Base-by-base conservation (phyloP, 2,329 filamentous ascomycete genomes). In the Hansfordia pulvinata region DNA sequence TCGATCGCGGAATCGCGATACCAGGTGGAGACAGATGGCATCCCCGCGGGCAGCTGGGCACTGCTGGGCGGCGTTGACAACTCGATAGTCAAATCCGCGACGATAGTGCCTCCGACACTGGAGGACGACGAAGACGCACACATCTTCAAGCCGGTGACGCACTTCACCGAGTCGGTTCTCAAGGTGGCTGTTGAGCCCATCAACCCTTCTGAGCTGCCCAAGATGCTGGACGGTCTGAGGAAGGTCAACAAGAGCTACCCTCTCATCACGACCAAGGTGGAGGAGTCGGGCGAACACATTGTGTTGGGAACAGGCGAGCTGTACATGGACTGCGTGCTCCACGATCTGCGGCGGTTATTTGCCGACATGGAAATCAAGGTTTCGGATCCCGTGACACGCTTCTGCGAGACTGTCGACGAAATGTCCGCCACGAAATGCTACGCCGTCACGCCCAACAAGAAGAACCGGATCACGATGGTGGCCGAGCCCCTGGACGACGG, bases 291-390 rank as follows among this genome's bases (percentile, higher is more conserved):
- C 26, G 90, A 98, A 53, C 90, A 98, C 47, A 78, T 98, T 37
- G 68, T 98, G 24, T 69, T 98, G 4, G 90, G 90, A 14, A 98
- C 90, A 1, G 90, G 90, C 33, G 90, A 98, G 52, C 64, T 98
- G n/a, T 98, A 98, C 59, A 96, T 98, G 86, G 90, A 98, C 51
- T 98, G 90, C 44, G 88, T 98, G 4, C 65, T 98, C 23, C 90
- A 98, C 51, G 90, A 98, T 47, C 65, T 98, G 24, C 79, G 90
- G 28, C 72, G 76, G 20, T 56, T 96, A n/a, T 98, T 94, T 47
- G 86, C 90, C 10, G 88, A 96, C 44, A 98, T 98, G 90, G 90
- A 98, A 50, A 81, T 98, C 56, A 96, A 96, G 56, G 84, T 98
- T 25, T 98, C 90, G 1, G 90, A 98, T 48, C 90, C 90, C 1